These are phyloP conservation scores for Kalmanozyma brasiliensis DNA, from an alignment of 1,284 basidiomycete genomes.

Conservation along the genomic window DNA sequence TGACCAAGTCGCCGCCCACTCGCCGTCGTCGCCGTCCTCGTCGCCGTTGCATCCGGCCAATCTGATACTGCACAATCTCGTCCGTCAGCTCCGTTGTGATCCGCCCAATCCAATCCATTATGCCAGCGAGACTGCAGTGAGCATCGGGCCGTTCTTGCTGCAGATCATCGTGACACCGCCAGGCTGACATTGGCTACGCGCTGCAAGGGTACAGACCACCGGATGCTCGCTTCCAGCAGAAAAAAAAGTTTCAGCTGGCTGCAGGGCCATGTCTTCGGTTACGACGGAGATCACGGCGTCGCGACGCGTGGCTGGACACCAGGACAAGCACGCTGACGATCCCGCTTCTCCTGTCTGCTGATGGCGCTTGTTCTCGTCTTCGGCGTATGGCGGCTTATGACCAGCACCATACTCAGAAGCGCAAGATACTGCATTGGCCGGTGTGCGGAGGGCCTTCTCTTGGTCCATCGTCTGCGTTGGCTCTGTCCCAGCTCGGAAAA, in stretches of 20 bases:
- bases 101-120: not conserved
- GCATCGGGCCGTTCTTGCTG: too few relatives aligned
- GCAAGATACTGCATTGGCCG: not conserved
- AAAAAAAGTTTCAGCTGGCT: too few relatives aligned
- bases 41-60: not conserved
- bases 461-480: too few relatives aligned
- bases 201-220: conserved; percentile 18
- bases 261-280: conserved; percentile 12
- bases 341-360: not conserved
- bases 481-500: conserved; percentile 22
- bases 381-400: conserved; percentile 21
- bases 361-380: not conserved
- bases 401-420: too few relatives aligned
- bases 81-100: conserved; percentile 9
- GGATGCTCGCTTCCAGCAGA: conserved; percentile 1
- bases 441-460: not conserved
- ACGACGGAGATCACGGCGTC: conserved; percentile 38
- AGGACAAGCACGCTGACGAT: too few relatives aligned
- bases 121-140: not conserved
- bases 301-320: conserved; percentile 4
- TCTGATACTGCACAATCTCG: not conserved
- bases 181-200: too few relatives aligned
- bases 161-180: too few relatives aligned
- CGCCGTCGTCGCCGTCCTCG: not conserved
- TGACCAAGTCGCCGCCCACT: not conserved